Conservation (phyloP, 352 stramenopile species). For the Globisporangium abappressorium region DNA sequence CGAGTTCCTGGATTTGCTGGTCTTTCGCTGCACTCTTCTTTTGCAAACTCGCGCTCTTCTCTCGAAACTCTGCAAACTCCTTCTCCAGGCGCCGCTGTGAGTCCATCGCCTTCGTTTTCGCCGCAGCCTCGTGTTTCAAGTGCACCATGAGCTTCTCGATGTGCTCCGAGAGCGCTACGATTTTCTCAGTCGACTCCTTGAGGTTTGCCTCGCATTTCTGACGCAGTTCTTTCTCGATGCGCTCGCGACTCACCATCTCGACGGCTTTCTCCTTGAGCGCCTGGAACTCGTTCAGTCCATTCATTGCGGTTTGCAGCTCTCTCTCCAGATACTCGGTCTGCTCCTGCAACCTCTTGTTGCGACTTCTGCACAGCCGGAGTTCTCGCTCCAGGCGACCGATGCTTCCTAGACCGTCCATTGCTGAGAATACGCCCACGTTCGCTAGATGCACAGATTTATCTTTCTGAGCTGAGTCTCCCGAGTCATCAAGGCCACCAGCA, state of each 20-base stretch:
- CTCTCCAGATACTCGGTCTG: constrained; percentile 46
- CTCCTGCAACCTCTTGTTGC: constrained; percentile 67
- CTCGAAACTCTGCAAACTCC: constrained; percentile 66
- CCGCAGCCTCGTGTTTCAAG: constrained; percentile 93
- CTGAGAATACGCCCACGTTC: constrained; percentile 64
- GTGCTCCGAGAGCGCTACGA: constrained; percentile 91
- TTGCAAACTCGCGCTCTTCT: constrained; percentile 49
- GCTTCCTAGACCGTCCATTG: constrained; percentile 54
- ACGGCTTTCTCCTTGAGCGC: constrained; percentile 72
- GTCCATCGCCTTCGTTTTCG: constrained; percentile 88
- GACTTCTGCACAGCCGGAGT: constrained; percentile 59
- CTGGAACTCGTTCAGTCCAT: constrained; percentile 54
- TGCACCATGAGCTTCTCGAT: constrained; percentile 97
- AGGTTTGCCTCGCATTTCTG: constrained; percentile 57
- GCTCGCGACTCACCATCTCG: constrained; percentile 74
- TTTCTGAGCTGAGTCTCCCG: not conserved
- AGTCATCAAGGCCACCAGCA: not conserved
- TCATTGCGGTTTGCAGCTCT: constrained; percentile 48
- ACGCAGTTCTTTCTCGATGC: constrained; percentile 86
- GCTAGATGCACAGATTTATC: constrained; percentile 37
- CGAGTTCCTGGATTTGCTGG: constrained; percentile 84
- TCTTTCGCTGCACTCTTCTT: constrained; percentile 88
- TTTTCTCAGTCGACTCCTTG: constrained; percentile 79
- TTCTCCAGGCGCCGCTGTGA: constrained; percentile 75
- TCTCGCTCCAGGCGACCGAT: constrained; percentile 66